Evolutionary conservation across 257 asterid genomes (phyloP), one percentile per base, ranked within the genome.

Genomic region (Leptodermis oblonga): DNA sequence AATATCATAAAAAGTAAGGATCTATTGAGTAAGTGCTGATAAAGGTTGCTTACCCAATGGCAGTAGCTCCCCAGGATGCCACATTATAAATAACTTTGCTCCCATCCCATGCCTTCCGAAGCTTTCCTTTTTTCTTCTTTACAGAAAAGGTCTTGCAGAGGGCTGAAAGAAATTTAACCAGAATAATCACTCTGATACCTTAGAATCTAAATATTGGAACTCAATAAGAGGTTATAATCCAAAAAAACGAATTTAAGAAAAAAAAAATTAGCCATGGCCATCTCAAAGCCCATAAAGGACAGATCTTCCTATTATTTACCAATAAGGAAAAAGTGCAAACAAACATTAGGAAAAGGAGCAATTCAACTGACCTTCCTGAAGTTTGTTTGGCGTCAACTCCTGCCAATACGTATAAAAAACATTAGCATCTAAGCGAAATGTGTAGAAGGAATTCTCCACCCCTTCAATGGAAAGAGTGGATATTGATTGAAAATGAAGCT

Each of bases 61-160:
- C 99, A 63, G 99, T 94, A 73, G 99, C 98, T 73, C 99, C 99
- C 99, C 99, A 94, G 20, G 99, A 94, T 56, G 98, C 99, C 62
- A 94, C 96, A 45, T 92, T 94, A 77, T 94, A 94, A 28, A 94
- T 73, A 22, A 92, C 98, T 83, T 84, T 87, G 89, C 96, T 89
- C 74, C 99, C 99, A 72, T 94, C 98, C 96, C 95, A 94, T 49
- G 97, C 98, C 85, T 88, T 94, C 23, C 88, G 91, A 74, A 94
- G 88, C 87, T 86, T 94, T 69, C 99, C 96, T 74, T 91, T 92
- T 75, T 68, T 87, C 86, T 86, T 91, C 73, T 86, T 90, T 22
- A 89, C 13, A 17, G 98, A 89, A 81, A 94, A 94, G 53, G 99
- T 89, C 90, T 94, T 91, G 86, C 92, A 81, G 80, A 94, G 88